Percentiles rank a stretch among this genome's conserved stretches.
phyloP scores from a whole-genome alignment of 2,329 filamentous ascomycete genomes.

The Clathrospora elynae region DNA sequence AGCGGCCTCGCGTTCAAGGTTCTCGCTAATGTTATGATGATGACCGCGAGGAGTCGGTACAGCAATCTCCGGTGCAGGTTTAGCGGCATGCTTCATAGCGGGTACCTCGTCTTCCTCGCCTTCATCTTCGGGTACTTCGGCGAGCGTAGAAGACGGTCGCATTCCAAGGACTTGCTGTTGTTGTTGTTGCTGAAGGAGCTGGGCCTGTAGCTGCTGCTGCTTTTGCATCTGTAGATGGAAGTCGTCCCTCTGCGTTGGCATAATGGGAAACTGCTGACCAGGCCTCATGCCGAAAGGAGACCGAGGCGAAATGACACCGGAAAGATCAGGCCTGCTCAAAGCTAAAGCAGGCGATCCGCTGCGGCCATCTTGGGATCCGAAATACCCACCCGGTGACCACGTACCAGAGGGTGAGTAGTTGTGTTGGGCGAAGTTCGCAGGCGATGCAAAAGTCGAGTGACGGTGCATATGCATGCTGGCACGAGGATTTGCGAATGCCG shows the following conservation, averaged over 20 bases:
- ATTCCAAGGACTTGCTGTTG: slow-evolving; percentile 53
- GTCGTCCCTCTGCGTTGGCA: slow-evolving; percentile 46
- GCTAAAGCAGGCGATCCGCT: slow-evolving; percentile 52
- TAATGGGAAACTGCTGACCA: slow-evolving; percentile 51
- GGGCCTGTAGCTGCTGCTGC: slow-evolving; percentile 58
- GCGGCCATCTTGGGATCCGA: slow-evolving; percentile 47
- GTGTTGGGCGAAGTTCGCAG: slow-evolving; percentile 69
- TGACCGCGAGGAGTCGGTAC: slow-evolving; percentile 65
- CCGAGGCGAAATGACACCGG: slow-evolving; percentile 51
- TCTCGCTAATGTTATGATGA: slow-evolving; percentile 75
- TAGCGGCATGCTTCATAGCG: slow-evolving; percentile 46
- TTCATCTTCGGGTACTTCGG: slow-evolving; percentile 75
- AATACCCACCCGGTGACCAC: slow-evolving; percentile 51
- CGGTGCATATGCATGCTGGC: slow-evolving; percentile 66
- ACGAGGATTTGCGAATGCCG: slow-evolving; percentile 63
- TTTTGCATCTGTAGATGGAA: slow-evolving; percentile 55
- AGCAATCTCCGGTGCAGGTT: slow-evolving; percentile 59
- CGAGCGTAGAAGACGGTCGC: slow-evolving; percentile 58
- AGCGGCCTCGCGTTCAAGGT: slow-evolving; percentile 81
- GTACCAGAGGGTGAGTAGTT: slow-evolving; percentile 60
- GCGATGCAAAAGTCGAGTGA: slow-evolving; percentile 71
- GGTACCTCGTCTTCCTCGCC: slow-evolving; percentile 60
- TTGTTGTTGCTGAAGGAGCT: slow-evolving; percentile 55
- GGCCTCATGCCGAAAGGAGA: slow-evolving; percentile 65
- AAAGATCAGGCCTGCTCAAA: slow-evolving; percentile 46